Percentiles rank a stretch among this genome's conserved stretches.
Conservation (phyloP, 1,284 basidiomycete species). For the Ganoderma sp. region DNA sequence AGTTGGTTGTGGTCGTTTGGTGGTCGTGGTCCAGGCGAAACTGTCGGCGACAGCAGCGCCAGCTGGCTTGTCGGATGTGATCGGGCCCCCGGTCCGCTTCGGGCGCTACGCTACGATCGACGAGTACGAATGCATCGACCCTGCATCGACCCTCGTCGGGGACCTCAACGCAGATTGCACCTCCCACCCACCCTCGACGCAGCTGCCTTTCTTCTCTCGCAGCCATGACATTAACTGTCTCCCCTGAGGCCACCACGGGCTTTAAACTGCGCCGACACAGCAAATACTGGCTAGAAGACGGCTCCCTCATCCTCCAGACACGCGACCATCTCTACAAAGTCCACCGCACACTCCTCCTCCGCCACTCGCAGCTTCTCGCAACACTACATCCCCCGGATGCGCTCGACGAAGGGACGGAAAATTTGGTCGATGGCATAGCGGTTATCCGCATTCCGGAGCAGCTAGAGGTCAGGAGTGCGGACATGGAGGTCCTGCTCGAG, state of each 20-base stretch:
- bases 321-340: conserved; percentile 56
- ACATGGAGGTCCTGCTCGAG: conserved; percentile 60
- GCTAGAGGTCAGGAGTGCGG: conserved; percentile 45
- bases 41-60: too few relatives aligned
- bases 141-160: too few relatives aligned
- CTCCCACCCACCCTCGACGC: too few relatives aligned
- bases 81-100: background rate
- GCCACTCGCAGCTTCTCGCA: conserved; percentile 54
- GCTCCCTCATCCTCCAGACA: conserved; percentile 56
- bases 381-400: conserved; percentile 25
- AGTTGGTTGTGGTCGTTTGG: background rate
- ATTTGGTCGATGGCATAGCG: conserved; percentile 26
- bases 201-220: background rate
- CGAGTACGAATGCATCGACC: background rate
- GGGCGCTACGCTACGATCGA: background rate
- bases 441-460: conserved; percentile 44
- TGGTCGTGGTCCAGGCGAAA: too few relatives aligned
- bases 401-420: background rate
- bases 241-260: background rate
- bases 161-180: too few relatives aligned
- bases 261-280: conserved; percentile 42
- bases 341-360: conserved; percentile 55
- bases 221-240: background rate
- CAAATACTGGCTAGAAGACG: conserved; percentile 68
- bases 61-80: too few relatives aligned